phyloP scores from a whole-genome alignment of 768 basidiomycete species.

The Bullera alba region DNA sequence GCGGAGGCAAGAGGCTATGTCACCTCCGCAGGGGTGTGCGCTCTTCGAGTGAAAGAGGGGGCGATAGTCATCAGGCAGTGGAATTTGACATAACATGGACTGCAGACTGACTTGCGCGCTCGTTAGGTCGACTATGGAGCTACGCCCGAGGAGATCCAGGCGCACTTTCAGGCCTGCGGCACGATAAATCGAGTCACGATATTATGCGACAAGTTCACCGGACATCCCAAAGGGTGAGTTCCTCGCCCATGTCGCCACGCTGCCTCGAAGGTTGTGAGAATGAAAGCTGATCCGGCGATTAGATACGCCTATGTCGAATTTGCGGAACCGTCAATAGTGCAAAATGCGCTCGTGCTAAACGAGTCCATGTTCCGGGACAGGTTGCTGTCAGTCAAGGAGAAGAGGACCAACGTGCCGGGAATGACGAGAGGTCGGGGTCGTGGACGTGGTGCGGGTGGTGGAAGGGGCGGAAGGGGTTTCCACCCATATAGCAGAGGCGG shows the following conservation, averaged over 20 bases:
- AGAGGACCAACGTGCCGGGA: constrained; percentile 92
- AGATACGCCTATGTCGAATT: constrained; percentile 99
- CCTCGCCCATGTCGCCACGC: constrained; percentile 6
- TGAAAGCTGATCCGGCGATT: constrained; percentile 42
- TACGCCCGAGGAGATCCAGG: constrained; percentile 96
- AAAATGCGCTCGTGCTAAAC: constrained; percentile 85
- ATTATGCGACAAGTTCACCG: constrained; percentile 98
- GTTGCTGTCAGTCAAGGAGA: constrained; percentile 86
- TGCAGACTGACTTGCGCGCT: neutral
- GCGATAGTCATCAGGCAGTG: neutral
- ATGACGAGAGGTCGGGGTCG: constrained; percentile 65
- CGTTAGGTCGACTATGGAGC: constrained; percentile 89
- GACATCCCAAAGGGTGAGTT: constrained; percentile 91
- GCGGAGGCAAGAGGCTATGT: no score
- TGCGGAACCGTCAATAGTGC: constrained; percentile 82
- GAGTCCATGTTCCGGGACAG: constrained; percentile 93
- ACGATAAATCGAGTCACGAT: constrained; percentile 98
- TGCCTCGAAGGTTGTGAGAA: constrained; percentile 7
- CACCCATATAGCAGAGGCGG: constrained; percentile 13
- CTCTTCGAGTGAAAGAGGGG: neutral
- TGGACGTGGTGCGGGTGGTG: constrained; percentile 53
- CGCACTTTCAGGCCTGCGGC: constrained; percentile 93
- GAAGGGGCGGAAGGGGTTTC: constrained; percentile 59
- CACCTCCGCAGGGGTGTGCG: no score
- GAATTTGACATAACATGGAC: neutral